Evolutionary conservation across 164 flowering plant genomes (phyloP).

Genomic region (Vitis riparia): DNA sequence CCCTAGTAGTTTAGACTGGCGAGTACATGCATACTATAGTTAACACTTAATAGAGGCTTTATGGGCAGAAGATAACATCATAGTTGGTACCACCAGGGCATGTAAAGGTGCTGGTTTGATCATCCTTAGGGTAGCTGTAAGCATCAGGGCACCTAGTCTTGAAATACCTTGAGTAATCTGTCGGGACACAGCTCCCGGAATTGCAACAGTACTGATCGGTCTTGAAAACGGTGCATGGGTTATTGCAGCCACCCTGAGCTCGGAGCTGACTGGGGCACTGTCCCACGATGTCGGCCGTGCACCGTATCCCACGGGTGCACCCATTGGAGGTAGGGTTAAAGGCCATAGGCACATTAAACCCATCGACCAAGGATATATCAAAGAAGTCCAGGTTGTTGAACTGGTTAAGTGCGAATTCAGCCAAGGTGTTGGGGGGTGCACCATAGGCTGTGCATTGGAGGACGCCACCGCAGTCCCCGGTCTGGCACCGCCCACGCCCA

Average conservation of each 20-base stretch:
- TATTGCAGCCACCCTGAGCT: constrained; percentile 48
- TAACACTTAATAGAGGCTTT: no score
- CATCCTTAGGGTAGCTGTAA: constrained; percentile 6
- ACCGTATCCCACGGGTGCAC: constrained; percentile 14
- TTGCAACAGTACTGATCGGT: constrained; percentile 54
- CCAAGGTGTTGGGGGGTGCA: constrained; percentile 28
- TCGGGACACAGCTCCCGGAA: constrained; percentile 35
- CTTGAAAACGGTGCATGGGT: constrained; percentile 56
- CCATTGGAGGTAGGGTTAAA: constrained; percentile 20
- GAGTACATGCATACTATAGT: no score
- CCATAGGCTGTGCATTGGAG: constrained; percentile 21
- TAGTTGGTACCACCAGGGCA: no score
- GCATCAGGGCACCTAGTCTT: constrained; percentile 26
- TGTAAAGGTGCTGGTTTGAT: not conserved
- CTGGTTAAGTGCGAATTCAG: constrained; percentile 26
- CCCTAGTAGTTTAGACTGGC: no score
- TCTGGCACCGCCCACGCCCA: constrained; percentile 20
- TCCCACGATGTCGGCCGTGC: constrained; percentile 29
- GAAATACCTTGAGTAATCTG: constrained; percentile 44
- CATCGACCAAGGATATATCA: constrained; percentile 32
- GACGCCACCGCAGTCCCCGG: constrained; percentile 27
- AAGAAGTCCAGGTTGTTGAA: constrained; percentile 20
- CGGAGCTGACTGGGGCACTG: constrained; percentile 34
- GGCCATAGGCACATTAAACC: constrained; percentile 32
- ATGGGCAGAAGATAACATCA: no score